Evolutionary conservation across 805 yeast species (phyloP).

Genomic region (Wickerhamomyces strasburgensis): DNA sequence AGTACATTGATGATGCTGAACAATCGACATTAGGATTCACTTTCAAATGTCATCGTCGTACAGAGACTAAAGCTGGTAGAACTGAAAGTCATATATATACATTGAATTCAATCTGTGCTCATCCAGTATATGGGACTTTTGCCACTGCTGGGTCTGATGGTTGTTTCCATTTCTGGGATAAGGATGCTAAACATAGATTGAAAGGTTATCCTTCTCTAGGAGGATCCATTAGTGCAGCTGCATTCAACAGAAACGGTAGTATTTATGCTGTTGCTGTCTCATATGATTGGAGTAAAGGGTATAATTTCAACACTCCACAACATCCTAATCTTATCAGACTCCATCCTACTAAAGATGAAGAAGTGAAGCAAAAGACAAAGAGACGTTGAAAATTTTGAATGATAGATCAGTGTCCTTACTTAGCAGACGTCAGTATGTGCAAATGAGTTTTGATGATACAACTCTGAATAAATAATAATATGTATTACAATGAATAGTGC

Average conservation of each 20-base stretch:
- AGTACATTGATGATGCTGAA: constrained; percentile 79
- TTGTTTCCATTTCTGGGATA: constrained; percentile 92
- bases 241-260: constrained; percentile 77
- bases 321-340: constrained; percentile 72
- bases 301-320: constrained; percentile 68
- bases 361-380: constrained; percentile 54
- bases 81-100: constrained; percentile 70
- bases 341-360: constrained; percentile 83
- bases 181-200: constrained; percentile 82
- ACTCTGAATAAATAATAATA: too few species aligned
- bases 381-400: too few species aligned
- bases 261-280: constrained; percentile 88
- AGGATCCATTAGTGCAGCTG: constrained; percentile 67
- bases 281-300: constrained; percentile 96
- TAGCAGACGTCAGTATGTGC: too few species aligned
- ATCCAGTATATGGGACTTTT: constrained; percentile 87
- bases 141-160: constrained; percentile 96
- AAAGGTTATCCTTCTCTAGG: constrained; percentile 69
- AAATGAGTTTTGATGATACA: too few species aligned
- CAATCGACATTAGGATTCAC: constrained; percentile 74
- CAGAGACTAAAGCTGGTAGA: constrained; percentile 43
- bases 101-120: constrained; percentile 77
- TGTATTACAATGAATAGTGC: too few species aligned
- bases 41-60: constrained; percentile 90
- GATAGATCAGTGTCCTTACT: too few species aligned